These are phyloP conservation scores for Alternaria infectoria DNA, from an alignment of 2,329 filamentous ascomycete genomes.

Conservation along the genomic window DNA sequence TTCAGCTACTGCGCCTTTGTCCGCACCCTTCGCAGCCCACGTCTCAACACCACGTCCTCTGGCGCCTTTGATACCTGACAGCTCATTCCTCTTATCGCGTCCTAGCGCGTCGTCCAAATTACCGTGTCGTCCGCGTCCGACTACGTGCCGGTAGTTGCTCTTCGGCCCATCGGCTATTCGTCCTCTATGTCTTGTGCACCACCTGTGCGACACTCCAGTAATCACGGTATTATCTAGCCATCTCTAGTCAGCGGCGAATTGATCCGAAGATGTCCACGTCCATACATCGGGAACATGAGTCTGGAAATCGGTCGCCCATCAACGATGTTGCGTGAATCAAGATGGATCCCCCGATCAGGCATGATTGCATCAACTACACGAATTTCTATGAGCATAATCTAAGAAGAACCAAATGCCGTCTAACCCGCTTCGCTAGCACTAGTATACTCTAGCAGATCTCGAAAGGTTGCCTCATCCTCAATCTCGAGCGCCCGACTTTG, in stretches of 20 bases:
- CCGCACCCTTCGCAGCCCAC: background rate
- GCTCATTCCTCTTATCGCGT: background rate
- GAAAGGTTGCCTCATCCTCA: background rate
- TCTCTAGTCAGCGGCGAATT: background rate
- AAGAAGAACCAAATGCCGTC: no score
- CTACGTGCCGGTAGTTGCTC: background rate
- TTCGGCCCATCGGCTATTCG: background rate
- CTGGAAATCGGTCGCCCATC: background rate
- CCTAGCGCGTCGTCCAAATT: background rate
- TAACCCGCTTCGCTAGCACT: background rate
- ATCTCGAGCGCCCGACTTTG: background rate
- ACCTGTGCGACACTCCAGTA: background rate
- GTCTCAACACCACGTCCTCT: background rate
- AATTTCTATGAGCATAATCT: no score
- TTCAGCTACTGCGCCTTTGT: background rate
- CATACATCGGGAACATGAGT: background rate
- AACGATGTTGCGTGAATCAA: background rate
- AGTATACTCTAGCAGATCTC: background rate
- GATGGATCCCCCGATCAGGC: no score
- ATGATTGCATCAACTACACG: no score
- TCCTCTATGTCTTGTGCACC: background rate
- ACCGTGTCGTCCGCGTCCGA: background rate
- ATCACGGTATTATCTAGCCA: background rate
- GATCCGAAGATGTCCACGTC: background rate
- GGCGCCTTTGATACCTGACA: slow-evolving; percentile 1